Base-by-base conservation (phyloP, 2,329 filamentous ascomycete species). In the Colletotrichum eremochloae region DNA sequence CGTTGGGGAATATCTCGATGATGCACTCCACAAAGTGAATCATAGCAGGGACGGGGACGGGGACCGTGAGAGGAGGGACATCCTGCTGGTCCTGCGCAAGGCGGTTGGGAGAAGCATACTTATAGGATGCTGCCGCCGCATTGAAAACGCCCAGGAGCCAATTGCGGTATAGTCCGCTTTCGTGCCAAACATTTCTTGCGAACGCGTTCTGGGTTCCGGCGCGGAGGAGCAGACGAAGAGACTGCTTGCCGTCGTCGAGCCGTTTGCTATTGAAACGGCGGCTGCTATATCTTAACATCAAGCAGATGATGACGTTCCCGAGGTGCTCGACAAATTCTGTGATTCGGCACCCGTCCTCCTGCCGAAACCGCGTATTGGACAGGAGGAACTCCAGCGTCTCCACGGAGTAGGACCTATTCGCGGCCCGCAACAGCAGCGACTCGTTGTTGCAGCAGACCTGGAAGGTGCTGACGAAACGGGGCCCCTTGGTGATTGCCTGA, bases 311-410 rank as follows among this genome's bases (percentile, higher is more conserved):
- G 53, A 24, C 9, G 18, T 3, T 24, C 2, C 53, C 53, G 33
- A 57, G 5, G 11, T 57, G 33, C 53, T 57, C 53, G 20, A 57
- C 2, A 8, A 57, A 57, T 12, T 57, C 53, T 6, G 20, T 38
- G 53, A 57, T 57, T 15, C 53, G 36, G 53, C 36, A 57, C 6
- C 53, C 53, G 53, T 40, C 20, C 53, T 57, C 53, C n/a, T 57
- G 33, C 9, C 53, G 53, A 20, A 57, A 40, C 5, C 33, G 8
- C 2, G 33, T 33, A 20, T 38, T n/a, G 53, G 11, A 3, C 33
- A 57, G 3, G 53, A 57, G 53, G 11, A 57, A 57, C 53, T 24
- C 33, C 20, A 57, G 11, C 1, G 33, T 4, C 20, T 40, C 53
- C 11, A 24, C 11, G 33, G 53, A 5, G 2, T 5, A 40, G 12